These are phyloP conservation scores for Rubia balearica DNA, from an alignment of 305 asterid genomes.

Conservation along the genomic window DNA sequence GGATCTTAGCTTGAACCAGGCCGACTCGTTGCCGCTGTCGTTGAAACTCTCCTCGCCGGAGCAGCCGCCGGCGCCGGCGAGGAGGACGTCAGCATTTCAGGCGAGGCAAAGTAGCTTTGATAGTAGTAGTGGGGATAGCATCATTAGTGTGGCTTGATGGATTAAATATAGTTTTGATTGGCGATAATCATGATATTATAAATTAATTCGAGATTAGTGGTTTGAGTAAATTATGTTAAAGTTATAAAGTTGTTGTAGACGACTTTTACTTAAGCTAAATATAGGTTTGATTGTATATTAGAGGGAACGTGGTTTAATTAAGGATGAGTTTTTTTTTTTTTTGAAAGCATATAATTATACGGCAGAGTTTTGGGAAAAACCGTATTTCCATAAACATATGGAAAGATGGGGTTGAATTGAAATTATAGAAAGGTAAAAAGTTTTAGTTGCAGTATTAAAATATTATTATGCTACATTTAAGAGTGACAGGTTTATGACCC, in stretches of 20 bases:
- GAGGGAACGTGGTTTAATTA: not conserved
- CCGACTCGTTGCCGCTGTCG: constrained; percentile 42
- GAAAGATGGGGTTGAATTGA: too few species aligned
- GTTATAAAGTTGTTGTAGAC: constrained; percentile 28
- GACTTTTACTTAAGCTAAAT: constrained; percentile 20
- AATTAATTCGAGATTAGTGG: constrained; percentile 22
- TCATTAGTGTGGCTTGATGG: constrained; percentile 85
- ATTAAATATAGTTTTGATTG: not conserved
- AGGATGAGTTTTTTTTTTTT: too few species aligned
- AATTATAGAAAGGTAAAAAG: too few species aligned
- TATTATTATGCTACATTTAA: too few species aligned
- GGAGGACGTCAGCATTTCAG: constrained; percentile 49
- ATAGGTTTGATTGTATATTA: constrained; percentile 24
- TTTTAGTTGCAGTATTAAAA: too few species aligned
- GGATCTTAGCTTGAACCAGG: constrained; percentile 48
- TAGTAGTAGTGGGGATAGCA: constrained; percentile 77
- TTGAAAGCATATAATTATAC: too few species aligned
- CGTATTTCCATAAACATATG: too few species aligned
- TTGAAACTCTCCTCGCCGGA: constrained; percentile 41
- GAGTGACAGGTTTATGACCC: too few species aligned
- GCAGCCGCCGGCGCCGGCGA: constrained; percentile 27
- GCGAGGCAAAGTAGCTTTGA: constrained; percentile 55
- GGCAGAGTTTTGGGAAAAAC: too few species aligned
- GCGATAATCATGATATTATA: constrained; percentile 12
- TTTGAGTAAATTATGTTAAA: constrained; percentile 16